Evolutionary conservation across 2,329 filamentous ascomycete genomes (phyloP).

Genomic region (Claviceps fusiformis): DNA sequence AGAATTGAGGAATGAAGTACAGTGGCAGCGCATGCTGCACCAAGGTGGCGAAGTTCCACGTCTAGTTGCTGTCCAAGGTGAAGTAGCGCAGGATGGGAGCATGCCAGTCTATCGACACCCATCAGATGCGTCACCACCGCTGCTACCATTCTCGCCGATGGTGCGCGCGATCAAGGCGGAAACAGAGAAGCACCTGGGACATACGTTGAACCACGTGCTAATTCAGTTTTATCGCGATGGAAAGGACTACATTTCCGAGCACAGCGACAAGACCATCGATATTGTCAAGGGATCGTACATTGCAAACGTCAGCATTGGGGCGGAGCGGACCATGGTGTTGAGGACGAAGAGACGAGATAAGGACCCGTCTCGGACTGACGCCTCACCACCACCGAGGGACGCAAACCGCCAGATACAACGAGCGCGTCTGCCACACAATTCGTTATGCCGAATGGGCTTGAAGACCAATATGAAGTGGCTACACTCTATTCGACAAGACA

Average conservation of each 20-base stretch:
- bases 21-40: conserved; percentile 88
- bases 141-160: conserved; percentile 61
- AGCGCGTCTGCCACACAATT: conserved; percentile 72
- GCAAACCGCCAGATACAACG: conserved; percentile 47
- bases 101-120: conserved; percentile 93
- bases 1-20: conserved; percentile 57
- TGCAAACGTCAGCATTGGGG: conserved; percentile 87
- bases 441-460: conserved; percentile 70
- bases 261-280: conserved; percentile 93
- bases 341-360: conserved; percentile 58
- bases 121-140: conserved; percentile 69
- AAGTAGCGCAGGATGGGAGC: conserved; percentile 51
- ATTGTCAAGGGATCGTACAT: conserved; percentile 71
- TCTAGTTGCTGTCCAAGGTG: conserved; percentile 78
- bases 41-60: conserved; percentile 84
- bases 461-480: conserved; percentile 77
- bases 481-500: conserved; percentile 84
- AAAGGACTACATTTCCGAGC: conserved; percentile 85
- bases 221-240: conserved; percentile 89
- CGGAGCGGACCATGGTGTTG: conserved; percentile 78
- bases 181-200: conserved; percentile 61
- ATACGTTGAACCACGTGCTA: conserved; percentile 77
- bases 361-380: conserved; percentile 11
- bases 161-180: conserved; percentile 54
- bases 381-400: conserved; percentile 7